Conservation (phyloP, 139 green algal species). For the Chlorella sp. region DNA sequence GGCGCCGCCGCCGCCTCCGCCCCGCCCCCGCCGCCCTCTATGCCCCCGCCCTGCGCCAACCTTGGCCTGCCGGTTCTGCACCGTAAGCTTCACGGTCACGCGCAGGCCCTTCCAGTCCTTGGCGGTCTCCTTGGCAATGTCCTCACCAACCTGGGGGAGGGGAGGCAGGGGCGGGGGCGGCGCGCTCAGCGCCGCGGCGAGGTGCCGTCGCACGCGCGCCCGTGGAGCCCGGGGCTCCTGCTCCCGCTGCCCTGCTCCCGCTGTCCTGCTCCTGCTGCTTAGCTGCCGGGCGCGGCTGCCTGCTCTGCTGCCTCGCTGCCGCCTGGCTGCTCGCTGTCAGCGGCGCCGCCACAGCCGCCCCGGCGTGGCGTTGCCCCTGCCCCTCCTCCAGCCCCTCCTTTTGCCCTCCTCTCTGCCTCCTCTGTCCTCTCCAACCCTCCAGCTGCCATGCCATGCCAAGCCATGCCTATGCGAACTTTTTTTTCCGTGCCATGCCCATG, state of each 20-base stretch:
- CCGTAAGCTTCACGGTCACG: slow-evolving; percentile 98
- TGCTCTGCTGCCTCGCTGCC: background rate
- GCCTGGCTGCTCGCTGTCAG: background rate
- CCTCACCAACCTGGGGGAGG: slow-evolving; percentile 96
- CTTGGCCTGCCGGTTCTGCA: slow-evolving; percentile 99
- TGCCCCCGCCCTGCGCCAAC: too few species aligned
- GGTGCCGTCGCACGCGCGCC: too few species aligned
- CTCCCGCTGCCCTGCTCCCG: too few species aligned
- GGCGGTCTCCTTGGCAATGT: slow-evolving; percentile 99
- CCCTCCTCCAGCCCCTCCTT: background rate
- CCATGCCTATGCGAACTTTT: background rate
- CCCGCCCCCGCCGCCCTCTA: too few species aligned
- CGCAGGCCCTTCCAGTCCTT: slow-evolving; percentile 99
- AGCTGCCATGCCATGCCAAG: too few species aligned
- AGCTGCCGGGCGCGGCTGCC: too few species aligned
- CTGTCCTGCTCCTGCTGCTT: background rate
- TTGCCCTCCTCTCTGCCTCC: background rate
- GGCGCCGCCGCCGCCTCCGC: too few species aligned
- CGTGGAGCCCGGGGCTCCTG: too few species aligned
- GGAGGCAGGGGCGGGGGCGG: slow-evolving; percentile 54
- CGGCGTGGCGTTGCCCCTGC: background rate
- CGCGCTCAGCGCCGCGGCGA: background rate
- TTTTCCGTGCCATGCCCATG: background rate
- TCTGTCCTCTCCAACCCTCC: too few species aligned
- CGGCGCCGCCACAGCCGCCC: background rate